Conservation (phyloP, 108 stramenopile genomes). For the Bacterosira constricta region DNA sequence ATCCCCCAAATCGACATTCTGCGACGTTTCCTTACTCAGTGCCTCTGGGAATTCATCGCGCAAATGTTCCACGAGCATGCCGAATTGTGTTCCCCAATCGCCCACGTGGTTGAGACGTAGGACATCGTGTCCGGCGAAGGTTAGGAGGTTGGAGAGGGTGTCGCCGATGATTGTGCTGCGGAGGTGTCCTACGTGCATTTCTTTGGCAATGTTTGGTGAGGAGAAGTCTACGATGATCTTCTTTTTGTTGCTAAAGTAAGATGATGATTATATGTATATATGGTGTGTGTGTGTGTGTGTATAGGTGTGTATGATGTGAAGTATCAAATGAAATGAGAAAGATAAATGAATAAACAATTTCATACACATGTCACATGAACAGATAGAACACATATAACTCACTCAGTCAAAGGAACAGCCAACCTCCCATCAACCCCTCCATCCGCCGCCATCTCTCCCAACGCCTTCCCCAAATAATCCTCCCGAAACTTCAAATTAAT, state of each 20-base stretch:
- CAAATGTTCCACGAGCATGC: conserved; percentile 97
- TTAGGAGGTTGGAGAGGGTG: conserved; percentile 88
- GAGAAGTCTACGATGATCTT: conserved; percentile 95
- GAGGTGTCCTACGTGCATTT: conserved; percentile 99
- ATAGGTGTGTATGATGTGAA: too few species aligned
- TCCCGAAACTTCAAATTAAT: conserved; percentile 89
- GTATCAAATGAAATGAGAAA: neutral
- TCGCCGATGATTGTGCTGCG: conserved; percentile 99
- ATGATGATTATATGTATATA: too few species aligned
- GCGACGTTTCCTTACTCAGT: conserved; percentile 61
- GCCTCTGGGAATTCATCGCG: conserved; percentile 94
- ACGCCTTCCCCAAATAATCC: conserved; percentile 67
- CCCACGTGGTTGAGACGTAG: conserved; percentile 97
- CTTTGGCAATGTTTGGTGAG: conserved; percentile 99
- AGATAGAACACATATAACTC: conserved; percentile 24
- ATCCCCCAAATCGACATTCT: conserved; percentile 87
- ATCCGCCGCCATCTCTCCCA: conserved; percentile 66
- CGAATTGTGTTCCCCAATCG: conserved; percentile 99
- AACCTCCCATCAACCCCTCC: conserved; percentile 51
- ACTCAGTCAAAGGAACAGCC: conserved; percentile 57
- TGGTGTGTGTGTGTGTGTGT: too few species aligned
- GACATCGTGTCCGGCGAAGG: conserved; percentile 93
- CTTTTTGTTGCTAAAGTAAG: conserved; percentile 53
- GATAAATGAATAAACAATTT: neutral
- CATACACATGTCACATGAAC: neutral